Evolutionary conservation across 108 stramenopile species (phyloP).

Genomic region (Skeletonema costatum): DNA sequence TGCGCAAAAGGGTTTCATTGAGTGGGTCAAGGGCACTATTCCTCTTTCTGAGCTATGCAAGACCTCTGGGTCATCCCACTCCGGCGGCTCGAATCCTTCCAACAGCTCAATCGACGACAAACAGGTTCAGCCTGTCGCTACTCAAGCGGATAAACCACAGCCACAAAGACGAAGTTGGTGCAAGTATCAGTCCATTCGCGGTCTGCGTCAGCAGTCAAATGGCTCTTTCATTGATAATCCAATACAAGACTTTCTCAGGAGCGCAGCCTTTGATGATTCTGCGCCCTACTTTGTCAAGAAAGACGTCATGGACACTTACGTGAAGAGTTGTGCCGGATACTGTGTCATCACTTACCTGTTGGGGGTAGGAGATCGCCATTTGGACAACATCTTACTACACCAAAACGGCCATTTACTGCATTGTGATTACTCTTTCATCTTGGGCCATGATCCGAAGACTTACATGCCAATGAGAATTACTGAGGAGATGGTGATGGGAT

Average conservation of each 20-base stretch:
- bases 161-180: constrained; percentile 38
- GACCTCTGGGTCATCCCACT: constrained; percentile 29
- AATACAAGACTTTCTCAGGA: constrained; percentile 85
- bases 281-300: constrained; percentile 75
- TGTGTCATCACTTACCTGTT: constrained; percentile 97
- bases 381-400: constrained; percentile 88
- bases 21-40: constrained; percentile 85
- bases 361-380: constrained; percentile 88
- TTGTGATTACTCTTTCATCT: constrained; percentile 85
- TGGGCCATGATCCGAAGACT: constrained; percentile 90
- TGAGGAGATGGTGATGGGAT: constrained; percentile 84
- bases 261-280: constrained; percentile 61
- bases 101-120: constrained; percentile 23
- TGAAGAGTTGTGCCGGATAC: constrained; percentile 97
- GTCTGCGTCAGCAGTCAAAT: constrained; percentile 37
- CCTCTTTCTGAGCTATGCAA: constrained; percentile 86
- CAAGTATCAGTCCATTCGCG: constrained; percentile 77
- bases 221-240: constrained; percentile 60
- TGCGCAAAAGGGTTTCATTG: constrained; percentile 77
- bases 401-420: constrained; percentile 84
- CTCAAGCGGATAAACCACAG: constrained; percentile 5
- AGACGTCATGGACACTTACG: constrained; percentile 90
- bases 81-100: constrained; percentile 52
- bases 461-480: constrained; percentile 88
- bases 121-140: neutral